phyloP scores from a whole-genome alignment of 2,329 filamentous ascomycete genomes.

The Talaromyces sp. region DNA sequence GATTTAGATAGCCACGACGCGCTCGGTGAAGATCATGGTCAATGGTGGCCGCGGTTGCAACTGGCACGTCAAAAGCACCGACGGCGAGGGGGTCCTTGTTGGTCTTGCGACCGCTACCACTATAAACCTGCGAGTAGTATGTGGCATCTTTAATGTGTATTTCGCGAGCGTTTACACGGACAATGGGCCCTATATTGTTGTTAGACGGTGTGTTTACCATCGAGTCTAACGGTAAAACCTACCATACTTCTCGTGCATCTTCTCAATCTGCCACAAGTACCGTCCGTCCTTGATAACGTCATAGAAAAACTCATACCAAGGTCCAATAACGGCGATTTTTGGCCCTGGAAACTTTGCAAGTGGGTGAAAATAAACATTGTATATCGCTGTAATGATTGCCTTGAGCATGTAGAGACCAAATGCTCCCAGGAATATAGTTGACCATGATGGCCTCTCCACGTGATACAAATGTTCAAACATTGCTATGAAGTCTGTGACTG shows the following conservation, averaged over 20 bases:
- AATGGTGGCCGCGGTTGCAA: neutral
- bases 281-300: slow-evolving; percentile 32
- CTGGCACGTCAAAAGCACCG: neutral
- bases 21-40: slow-evolving; percentile 17
- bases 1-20: slow-evolving; percentile 24
- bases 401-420: too few relatives aligned
- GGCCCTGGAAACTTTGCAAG: too few relatives aligned
- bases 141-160: slow-evolving; percentile 20
- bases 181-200: slow-evolving; percentile 22
- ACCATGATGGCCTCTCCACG: too few relatives aligned
- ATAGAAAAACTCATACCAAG: slow-evolving; percentile 35
- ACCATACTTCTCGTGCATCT: slow-evolving; percentile 37
- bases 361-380: too few relatives aligned
- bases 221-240: too few relatives aligned
- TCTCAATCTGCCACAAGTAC: slow-evolving; percentile 33
- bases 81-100: neutral
- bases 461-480: too few relatives aligned
- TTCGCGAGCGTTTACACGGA: slow-evolving; percentile 33
- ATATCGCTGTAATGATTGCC: too few relatives aligned
- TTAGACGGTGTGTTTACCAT: too few relatives aligned
- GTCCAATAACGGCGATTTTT: slow-evolving; percentile 31
- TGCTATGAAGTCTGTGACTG: too few relatives aligned
- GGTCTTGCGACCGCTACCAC: neutral
- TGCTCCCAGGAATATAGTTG: too few relatives aligned
- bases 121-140: neutral